Evolutionary conservation across 2,329 filamentous ascomycete genomes (phyloP).

Genomic region (Aquanectria penicillioides): DNA sequence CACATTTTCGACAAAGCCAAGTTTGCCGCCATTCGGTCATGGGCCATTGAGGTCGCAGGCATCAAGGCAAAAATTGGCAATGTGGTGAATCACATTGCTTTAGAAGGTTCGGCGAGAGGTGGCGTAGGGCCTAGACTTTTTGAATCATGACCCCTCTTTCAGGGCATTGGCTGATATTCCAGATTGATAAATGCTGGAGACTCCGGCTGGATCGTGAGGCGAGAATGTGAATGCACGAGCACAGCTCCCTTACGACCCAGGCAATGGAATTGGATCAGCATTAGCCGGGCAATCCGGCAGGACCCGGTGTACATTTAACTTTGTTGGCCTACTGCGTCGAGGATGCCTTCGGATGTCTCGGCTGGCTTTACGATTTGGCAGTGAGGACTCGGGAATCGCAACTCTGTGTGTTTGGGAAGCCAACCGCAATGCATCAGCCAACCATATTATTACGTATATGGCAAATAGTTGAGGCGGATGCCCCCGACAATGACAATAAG

Average conservation of each 20-base stretch:
- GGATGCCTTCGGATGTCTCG: conserved; percentile 1
- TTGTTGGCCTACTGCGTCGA: no score
- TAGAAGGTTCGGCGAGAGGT: conserved; percentile 38
- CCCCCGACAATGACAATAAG: no score
- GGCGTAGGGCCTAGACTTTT: conserved; percentile 20
- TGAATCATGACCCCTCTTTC: conserved; percentile 16
- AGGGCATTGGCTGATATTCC: not conserved
- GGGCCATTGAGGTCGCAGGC: conserved; percentile 65
- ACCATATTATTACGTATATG: no score
- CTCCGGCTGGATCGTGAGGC: not conserved
- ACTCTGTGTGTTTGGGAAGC: no score
- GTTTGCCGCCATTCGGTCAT: conserved; percentile 47
- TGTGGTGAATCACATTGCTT: conserved; percentile 62
- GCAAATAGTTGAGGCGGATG: no score
- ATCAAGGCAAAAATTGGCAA: conserved; percentile 84
- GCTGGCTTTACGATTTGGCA: not conserved
- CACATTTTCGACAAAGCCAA: conserved; percentile 35
- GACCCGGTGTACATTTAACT: no score
- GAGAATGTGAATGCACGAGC: not conserved
- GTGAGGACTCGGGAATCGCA: not conserved
- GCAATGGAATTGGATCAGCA: not conserved
- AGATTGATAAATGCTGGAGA: not conserved
- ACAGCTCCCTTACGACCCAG: not conserved
- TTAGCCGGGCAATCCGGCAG: not conserved
- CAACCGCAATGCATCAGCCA: no score